These are phyloP conservation scores for Asterella californica DNA, from an alignment of 225 moss, liverwort and hornwort genomes.

Conservation along the genomic window DNA sequence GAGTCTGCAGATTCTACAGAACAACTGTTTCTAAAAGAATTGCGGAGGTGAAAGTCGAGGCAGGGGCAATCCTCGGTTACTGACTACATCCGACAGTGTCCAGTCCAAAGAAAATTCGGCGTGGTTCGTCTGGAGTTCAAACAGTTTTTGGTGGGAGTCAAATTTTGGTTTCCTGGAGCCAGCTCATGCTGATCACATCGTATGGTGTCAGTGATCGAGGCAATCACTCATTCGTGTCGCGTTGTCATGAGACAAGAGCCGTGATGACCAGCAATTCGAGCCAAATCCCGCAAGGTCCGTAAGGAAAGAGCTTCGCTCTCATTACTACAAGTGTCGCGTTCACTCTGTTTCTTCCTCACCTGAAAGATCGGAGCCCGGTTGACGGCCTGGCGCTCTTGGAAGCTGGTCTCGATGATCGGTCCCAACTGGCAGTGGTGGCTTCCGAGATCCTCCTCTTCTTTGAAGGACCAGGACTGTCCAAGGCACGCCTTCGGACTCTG, in stretches of 20 bases:
- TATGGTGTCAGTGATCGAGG: background rate
- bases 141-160: too few species aligned
- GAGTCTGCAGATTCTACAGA: too few species aligned
- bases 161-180: too few species aligned
- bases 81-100: too few species aligned
- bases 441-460: conserved; percentile 4
- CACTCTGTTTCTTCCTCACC: background rate
- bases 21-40: too few species aligned
- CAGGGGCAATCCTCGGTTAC: too few species aligned
- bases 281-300: background rate
- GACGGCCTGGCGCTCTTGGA: background rate
- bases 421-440: background rate
- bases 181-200: background rate
- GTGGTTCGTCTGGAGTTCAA: too few species aligned
- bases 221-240: background rate
- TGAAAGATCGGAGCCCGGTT: too few species aligned
- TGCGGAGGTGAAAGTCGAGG: too few species aligned
- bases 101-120: too few species aligned
- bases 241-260: background rate
- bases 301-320: background rate
- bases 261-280: background rate
- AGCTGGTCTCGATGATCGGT: background rate
- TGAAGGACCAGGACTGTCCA: background rate
- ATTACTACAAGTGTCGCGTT: too few species aligned
- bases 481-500: too few species aligned